Conservation (phyloP, 805 yeast genomes). For the Hanseniaspora clermontiae region DNA sequence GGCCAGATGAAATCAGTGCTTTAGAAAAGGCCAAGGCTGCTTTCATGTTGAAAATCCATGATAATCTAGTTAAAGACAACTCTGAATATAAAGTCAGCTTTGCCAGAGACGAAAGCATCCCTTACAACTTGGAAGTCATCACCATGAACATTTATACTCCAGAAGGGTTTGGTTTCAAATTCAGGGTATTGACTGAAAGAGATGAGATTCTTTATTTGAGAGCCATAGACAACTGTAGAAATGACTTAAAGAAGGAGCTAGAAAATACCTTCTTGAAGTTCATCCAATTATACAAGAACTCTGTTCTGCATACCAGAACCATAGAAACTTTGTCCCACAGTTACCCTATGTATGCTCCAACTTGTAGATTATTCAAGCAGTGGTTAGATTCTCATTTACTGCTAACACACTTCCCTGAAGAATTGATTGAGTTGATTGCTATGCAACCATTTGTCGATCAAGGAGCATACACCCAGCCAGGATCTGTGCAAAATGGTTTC, state of each 20-base stretch:
- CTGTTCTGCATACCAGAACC: conserved; percentile 70
- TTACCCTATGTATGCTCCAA: conserved; percentile 61
- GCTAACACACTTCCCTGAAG: conserved; percentile 59
- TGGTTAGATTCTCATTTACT: conserved; percentile 83
- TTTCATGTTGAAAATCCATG: conserved; percentile 59
- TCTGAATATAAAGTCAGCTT: conserved; percentile 47
- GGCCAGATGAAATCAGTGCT: conserved; percentile 89
- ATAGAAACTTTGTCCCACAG: conserved; percentile 58
- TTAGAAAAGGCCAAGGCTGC: conserved; percentile 86
- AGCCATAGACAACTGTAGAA: conserved; percentile 54
- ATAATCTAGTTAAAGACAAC: conserved; percentile 32
- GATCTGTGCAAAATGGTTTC: conserved; percentile 70
- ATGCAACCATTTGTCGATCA: conserved; percentile 77
- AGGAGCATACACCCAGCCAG: conserved; percentile 72
- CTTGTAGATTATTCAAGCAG: conserved; percentile 71
- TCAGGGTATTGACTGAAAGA: conserved; percentile 68
- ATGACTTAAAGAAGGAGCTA: conserved; percentile 44
- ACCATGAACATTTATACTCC: conserved; percentile 62
- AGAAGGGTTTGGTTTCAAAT: conserved; percentile 76
- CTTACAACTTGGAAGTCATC: conserved; percentile 48
- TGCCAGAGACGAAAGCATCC: conserved; percentile 54
- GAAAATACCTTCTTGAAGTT: conserved; percentile 54
- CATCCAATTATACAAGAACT: conserved; percentile 48
- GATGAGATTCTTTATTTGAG: conserved; percentile 65
- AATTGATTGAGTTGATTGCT: conserved; percentile 69